Conservation (phyloP, 805 yeast species). For the Barnettozyma californica region DNA sequence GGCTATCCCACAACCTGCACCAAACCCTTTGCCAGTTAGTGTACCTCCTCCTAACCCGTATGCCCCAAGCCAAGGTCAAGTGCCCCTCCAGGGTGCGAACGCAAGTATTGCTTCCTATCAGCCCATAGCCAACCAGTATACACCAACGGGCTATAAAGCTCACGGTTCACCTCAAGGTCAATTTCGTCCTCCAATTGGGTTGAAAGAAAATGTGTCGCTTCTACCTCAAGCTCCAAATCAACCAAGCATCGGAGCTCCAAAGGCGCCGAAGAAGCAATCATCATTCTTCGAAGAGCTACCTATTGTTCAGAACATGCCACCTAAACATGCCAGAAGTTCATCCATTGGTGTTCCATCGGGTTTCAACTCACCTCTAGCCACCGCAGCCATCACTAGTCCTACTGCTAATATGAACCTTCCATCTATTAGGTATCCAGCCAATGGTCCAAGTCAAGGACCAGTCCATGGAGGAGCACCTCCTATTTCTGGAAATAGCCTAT, state of each 20-base stretch:
- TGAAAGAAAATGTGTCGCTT: background rate
- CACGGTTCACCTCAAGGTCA: background rate
- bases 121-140: background rate
- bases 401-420: background rate
- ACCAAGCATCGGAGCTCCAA: slow-evolving; percentile 6
- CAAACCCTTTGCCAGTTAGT: background rate
- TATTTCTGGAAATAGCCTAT: background rate
- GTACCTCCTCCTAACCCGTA: background rate
- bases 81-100: background rate
- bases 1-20: background rate
- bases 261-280: slow-evolving; percentile 28
- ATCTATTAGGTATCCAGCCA: background rate
- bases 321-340: slow-evolving; percentile 12
- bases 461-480: background rate
- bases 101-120: background rate
- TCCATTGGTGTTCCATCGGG: slow-evolving; percentile 2
- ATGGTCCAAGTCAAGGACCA: background rate
- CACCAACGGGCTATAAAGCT: background rate
- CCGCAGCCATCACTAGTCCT: slow-evolving; percentile 8
- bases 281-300: slow-evolving; percentile 61
- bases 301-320: slow-evolving; percentile 23
- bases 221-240: background rate
- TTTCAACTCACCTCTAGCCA: background rate
- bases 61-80: background rate
- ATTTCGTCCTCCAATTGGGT: background rate